Base-by-base conservation (phyloP, 192 early-diverging fungal genomes). In the Coemansia sp. region DNA sequence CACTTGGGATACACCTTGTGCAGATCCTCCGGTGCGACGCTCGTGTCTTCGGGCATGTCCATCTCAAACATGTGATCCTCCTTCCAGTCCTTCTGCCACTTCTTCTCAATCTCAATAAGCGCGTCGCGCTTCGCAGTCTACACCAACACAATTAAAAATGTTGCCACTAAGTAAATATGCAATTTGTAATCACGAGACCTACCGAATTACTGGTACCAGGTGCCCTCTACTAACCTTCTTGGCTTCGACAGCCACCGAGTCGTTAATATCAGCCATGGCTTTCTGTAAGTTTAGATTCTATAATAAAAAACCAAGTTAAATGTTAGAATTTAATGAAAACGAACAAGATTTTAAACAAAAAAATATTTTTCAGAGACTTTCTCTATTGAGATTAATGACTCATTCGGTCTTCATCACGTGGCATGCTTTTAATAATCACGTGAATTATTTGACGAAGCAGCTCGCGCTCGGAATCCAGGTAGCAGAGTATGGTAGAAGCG, bases 1-100 rank as follows among this genome's bases (percentile, higher is more conserved):
- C 81, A 95, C 74, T 99, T 99, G 52, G 91, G 93, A 55, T 87
- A 78, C 38, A 81, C 78, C 25, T 77, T 65, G 55, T 90, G 90
- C 30, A 77, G 64, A 37, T 62, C 59, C 18, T 74, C 76, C 22
- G 77, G 57, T n/a, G 82, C 51, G 62, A 84, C 81, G 51, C 81
- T 82, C 22, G 59, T 72, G 56, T 78, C 75, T 24, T 63, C 73
- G 45, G 95, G 95, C 45, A 94, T 90, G 71, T 96, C 80, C 39
- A 87, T 80, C 71, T 99, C 95, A 55, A 97, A 97, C 18, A 82
- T 81, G 41, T 84, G 82, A 19, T 56, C 71, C 10, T 81, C 73
- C 51, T 92, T 85, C 97, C 97, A 99, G 41, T 81, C 54, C 38
- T 81, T 63, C 71, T 95, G 93, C 59, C 83, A 81, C 49, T 85